Evolutionary conservation across 23 red algal species (phyloP).

Genomic region (Gracilaria domingensis): DNA sequence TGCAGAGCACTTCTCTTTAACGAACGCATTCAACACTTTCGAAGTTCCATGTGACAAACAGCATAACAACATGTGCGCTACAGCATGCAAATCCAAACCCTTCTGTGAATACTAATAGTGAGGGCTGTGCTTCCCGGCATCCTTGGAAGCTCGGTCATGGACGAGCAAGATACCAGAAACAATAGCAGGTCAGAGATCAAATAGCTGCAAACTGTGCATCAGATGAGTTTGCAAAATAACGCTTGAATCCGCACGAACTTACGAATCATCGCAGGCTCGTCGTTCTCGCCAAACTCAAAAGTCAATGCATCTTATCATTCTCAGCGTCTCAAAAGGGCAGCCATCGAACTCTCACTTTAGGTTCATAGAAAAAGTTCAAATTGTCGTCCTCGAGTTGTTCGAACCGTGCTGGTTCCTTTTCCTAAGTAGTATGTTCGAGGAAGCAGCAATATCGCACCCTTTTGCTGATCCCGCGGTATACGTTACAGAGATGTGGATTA

Average conservation of each 20-base stretch:
- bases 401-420: background rate
- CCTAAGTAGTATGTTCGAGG: background rate
- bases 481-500: background rate
- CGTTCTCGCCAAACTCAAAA: background rate
- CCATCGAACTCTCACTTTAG: no score
- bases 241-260: constrained; percentile 35
- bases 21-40: background rate
- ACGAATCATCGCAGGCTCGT: constrained; percentile 31
- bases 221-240: background rate
- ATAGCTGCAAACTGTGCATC: background rate
- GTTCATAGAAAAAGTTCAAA: background rate
- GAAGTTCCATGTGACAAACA: background rate
- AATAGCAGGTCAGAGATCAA: constrained; percentile 35
- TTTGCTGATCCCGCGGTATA: no score
- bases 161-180: constrained; percentile 16
- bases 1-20: background rate
- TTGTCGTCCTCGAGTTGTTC: background rate
- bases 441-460: background rate
- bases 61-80: background rate
- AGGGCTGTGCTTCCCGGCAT: background rate
- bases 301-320: background rate
- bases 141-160: background rate
- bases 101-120: background rate
- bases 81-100: background rate
- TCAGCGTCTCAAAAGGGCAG: background rate